A percentile compares a stretch with the other conserved stretches of the same genome.
These are phyloP conservation scores for Torulaspora maleeae DNA, from an alignment of 805 yeast genomes.

Conservation along the genomic window DNA sequence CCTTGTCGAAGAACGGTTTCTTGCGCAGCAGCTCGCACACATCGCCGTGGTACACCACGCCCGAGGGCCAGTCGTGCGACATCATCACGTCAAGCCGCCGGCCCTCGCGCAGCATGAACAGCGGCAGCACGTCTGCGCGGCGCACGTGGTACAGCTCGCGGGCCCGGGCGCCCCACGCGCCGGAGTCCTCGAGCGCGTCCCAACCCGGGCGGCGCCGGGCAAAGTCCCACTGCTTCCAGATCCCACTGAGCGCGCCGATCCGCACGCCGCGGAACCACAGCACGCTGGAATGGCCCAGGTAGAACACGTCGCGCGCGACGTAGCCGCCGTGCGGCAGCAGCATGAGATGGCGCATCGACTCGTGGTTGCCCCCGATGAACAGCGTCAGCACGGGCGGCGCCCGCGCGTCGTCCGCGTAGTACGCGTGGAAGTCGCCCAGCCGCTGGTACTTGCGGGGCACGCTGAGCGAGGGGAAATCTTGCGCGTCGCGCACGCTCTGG, in stretches of 20 bases:
- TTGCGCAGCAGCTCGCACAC: conserved; percentile 41
- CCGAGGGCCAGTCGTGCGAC: conserved; percentile 94
- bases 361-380: conserved; percentile 95
- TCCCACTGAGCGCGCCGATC: conserved; percentile 83
- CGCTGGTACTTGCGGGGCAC: conserved; percentile 73
- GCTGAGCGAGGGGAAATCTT: conserved; percentile 65
- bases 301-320: conserved; percentile 85
- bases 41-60: conserved; percentile 64
- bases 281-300: conserved; percentile 71
- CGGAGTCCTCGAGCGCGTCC: conserved; percentile 32
- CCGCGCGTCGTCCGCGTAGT: conserved; percentile 50
- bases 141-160: conserved; percentile 56
- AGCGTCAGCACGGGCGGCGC: conserved; percentile 63
- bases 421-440: conserved; percentile 76
- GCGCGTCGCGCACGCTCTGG: conserved; percentile 63
- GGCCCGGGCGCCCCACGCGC: conserved; percentile 25
- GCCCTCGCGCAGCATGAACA: conserved; percentile 38
- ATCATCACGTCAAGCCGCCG: conserved; percentile 50
- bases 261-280: conserved; percentile 71
- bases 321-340: conserved; percentile 85
- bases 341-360: conserved; percentile 70
- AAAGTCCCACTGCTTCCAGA: conserved; percentile 54
- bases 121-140: conserved; percentile 51
- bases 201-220: conserved; percentile 49
- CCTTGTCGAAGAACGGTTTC: conserved; percentile 67